phyloP scores from a whole-genome alignment of 768 basidiomycete species.

The Trametes sanguinea region DNA sequence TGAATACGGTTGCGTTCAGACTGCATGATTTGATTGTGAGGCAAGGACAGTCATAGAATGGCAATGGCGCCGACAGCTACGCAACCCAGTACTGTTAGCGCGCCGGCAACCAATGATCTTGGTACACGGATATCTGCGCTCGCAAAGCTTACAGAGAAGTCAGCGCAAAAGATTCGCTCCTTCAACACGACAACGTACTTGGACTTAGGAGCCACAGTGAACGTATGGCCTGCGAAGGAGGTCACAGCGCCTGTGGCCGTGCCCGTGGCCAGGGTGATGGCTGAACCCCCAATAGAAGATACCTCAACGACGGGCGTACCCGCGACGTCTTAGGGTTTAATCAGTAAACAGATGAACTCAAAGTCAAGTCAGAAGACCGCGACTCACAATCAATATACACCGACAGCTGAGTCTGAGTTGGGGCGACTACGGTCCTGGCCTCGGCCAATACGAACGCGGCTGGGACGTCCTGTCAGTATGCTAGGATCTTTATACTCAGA shows the following conservation, averaged over 20 bases:
- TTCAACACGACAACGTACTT: slow-evolving; percentile 1
- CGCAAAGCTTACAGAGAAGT: neutral
- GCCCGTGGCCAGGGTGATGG: slow-evolving; percentile 29
- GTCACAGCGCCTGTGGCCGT: slow-evolving; percentile 11
- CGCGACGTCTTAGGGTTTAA: slow-evolving; percentile 13
- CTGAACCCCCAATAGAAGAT: slow-evolving; percentile 27
- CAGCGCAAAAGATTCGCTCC: neutral
- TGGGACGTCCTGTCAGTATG: neutral
- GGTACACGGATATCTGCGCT: slow-evolving; percentile 8
- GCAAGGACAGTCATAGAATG: slow-evolving; percentile 13
- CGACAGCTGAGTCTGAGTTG: slow-evolving; percentile 20
- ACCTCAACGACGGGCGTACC: slow-evolving; percentile 28
- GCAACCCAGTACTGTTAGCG: slow-evolving; percentile 22
- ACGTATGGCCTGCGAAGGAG: slow-evolving; percentile 26
- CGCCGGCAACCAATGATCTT: slow-evolving; percentile 17
- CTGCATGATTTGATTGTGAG: no score
- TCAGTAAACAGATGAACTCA: neutral
- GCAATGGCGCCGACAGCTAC: slow-evolving; percentile 23
- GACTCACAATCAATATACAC: slow-evolving; percentile 22
- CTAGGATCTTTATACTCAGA: no score
- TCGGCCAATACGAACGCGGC: slow-evolving; percentile 21
- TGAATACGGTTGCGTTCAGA: no score
- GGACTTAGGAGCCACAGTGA: slow-evolving; percentile 19
- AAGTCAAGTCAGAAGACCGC: no score
- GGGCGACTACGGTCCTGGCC: slow-evolving; percentile 20